Base-by-base conservation (phyloP, 2,329 filamentous ascomycete genomes). In the Penicillium concentricum region DNA sequence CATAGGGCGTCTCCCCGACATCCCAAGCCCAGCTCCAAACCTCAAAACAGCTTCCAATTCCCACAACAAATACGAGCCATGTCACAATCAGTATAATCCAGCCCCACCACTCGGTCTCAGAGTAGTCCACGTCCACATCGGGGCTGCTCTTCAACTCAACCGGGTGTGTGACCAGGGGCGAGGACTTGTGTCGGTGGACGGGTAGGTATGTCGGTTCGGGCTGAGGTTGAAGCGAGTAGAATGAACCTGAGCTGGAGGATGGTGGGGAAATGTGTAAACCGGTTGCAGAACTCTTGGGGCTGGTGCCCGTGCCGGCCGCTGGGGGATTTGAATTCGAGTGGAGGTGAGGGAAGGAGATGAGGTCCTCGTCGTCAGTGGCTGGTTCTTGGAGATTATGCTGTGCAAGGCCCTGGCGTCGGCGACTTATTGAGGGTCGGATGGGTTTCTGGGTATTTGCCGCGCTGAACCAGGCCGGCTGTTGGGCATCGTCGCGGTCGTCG, bases 1-100 rank as follows among this genome's bases (percentile, higher is more conserved):
- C 93, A 75, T 96, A 96, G 0, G 93, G 93, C 34, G 92, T 97
- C 74, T 93, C 92, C 44, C 93, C 93, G 2, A 97, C 93, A 78
- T 97, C 93, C 94, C 94, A 99, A 2, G 94, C 94, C 94, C 94
- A 99, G 74, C 88, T 94, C 94, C 94, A 99, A 22, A 97, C 86
- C 22, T 90, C 93, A 44, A 97, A 82, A 73, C 92, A 97, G 49
- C 90, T 96, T 51, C 94, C 94, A 90, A 99, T 97, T 32, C 94
- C 94, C 0, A 94, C 86, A 20, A 97, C 92, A 72, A 99, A 97
- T 26, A 97, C 92, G 43, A 95, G 78, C 94, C 95, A 99, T 0
- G 95, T 99, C 45, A 91, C 88, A 39, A 89, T 78, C 32, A 99
- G 79, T 46, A 99, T 88, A 8, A 96, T 88, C 91, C 93, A 99